These are phyloP conservation scores for Penicillium sp. DNA, from an alignment of 2,329 filamentous ascomycete species.

Conservation along the genomic window DNA sequence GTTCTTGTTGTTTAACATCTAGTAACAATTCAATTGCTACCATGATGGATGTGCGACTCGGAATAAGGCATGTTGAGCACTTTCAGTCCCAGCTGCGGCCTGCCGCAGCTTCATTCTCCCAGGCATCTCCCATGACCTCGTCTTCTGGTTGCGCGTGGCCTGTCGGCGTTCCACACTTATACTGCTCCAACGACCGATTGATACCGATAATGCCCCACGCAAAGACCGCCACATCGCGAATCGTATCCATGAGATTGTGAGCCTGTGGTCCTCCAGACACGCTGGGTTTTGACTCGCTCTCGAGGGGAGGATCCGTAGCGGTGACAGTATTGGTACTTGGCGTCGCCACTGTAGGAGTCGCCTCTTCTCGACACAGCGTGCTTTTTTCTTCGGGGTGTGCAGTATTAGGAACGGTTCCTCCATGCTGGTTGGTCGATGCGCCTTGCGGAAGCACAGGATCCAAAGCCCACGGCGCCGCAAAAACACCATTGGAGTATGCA, in stretches of 20 bases:
- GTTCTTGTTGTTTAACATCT: too few relatives aligned
- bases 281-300: constrained; percentile 40
- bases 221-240: constrained; percentile 80
- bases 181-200: constrained; percentile 65
- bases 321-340: constrained; percentile 2
- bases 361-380: constrained; percentile 28
- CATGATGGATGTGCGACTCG: too few relatives aligned
- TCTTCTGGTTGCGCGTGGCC: constrained; percentile 44
- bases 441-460: constrained; percentile 51
- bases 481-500: constrained; percentile 58
- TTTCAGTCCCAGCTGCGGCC: constrained; percentile 6
- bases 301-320: background rate
- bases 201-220: constrained; percentile 51
- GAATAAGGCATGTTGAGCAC: background rate
- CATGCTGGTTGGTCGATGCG: constrained; percentile 4
- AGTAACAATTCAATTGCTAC: too few relatives aligned
- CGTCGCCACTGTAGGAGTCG: constrained; percentile 26
- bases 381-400: constrained; percentile 27
- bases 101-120: constrained; percentile 6
- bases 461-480: constrained; percentile 72
- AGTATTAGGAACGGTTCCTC: background rate
- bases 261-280: constrained; percentile 47
- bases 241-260: constrained; percentile 66
- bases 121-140: constrained; percentile 6
- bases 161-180: constrained; percentile 55